Evolutionary conservation across 495 filamentous ascomycete genomes (phyloP).

Genomic region (Podospora appendiculata): DNA sequence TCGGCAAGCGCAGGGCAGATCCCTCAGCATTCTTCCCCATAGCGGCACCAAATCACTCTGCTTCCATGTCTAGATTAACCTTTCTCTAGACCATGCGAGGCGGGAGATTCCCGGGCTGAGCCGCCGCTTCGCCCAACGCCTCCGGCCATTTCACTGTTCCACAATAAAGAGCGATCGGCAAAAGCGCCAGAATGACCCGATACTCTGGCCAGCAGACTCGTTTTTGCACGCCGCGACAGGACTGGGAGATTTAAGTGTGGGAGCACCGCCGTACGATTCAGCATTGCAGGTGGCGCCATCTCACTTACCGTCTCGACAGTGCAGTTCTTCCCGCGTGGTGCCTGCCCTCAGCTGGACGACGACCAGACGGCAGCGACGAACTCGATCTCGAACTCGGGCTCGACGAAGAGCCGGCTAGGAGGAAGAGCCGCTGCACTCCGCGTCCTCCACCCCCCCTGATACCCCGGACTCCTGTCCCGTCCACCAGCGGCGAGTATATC

Average conservation of each 20-base stretch:
- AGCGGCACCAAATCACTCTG: neutral
- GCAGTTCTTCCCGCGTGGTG: conserved; percentile 6
- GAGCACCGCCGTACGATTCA: conserved; percentile 19
- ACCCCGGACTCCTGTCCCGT: conserved; percentile 2
- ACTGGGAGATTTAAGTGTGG: conserved; percentile 16
- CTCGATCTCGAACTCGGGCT: too few relatives aligned
- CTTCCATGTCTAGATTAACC: too few relatives aligned
- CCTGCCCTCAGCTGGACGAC: neutral
- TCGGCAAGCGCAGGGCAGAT: conserved; percentile 4
- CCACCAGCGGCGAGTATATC: conserved; percentile 13
- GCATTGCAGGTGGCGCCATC: conserved; percentile 10
- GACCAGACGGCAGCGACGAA: too few relatives aligned
- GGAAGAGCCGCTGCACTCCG: conserved; percentile 1
- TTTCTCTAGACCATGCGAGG: too few relatives aligned
- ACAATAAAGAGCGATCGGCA: conserved; percentile 20
- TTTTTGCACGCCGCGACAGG: neutral
- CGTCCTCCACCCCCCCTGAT: neutral
- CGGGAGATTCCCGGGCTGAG: too few relatives aligned
- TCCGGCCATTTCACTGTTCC: too few relatives aligned
- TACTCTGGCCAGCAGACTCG: conserved; percentile 10
- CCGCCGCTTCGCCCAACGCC: too few relatives aligned
- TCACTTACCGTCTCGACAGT: neutral
- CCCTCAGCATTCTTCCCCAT: neutral
- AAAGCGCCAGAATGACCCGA: conserved; percentile 19
- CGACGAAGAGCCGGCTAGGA: conserved; percentile 2